Conservation (phyloP, 1,284 basidiomycete genomes). For the Sporisorium reilianum region DNA sequence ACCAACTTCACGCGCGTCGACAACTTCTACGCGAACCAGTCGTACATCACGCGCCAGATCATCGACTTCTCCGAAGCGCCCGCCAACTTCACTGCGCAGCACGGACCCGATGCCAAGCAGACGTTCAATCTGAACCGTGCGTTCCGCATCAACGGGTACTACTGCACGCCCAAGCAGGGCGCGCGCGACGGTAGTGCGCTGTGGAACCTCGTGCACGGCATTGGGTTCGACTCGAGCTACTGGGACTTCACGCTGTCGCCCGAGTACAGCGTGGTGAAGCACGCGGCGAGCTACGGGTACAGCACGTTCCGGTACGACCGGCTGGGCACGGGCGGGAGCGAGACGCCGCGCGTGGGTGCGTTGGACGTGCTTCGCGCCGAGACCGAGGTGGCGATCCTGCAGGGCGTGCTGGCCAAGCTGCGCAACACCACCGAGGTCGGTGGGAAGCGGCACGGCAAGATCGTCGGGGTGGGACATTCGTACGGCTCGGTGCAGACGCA, state of each 20-base stretch:
- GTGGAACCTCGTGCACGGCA: conserved; percentile 46
- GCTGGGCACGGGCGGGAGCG: conserved; percentile 66
- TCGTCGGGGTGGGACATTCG: conserved; percentile 57
- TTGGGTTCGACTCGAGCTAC: conserved; percentile 53
- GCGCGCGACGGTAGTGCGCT: conserved; percentile 24
- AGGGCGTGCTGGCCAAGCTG: conserved; percentile 62
- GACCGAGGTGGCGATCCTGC: conserved; percentile 69
- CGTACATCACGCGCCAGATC: conserved; percentile 45
- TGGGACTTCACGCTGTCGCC: conserved; percentile 38
- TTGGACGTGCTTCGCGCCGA: conserved; percentile 66
- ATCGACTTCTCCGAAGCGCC: conserved; percentile 31
- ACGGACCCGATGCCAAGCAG: conserved; percentile 9
- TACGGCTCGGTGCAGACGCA: conserved; percentile 57
- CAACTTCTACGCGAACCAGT: conserved; percentile 41
- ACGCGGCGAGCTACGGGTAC: conserved; percentile 53
- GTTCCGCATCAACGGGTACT: conserved; percentile 42
- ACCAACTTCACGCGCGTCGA: conserved; percentile 41
- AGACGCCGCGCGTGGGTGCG: conserved; percentile 58
- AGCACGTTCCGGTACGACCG: conserved; percentile 68
- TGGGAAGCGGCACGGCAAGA: conserved; percentile 31
- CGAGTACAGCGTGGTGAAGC: conserved; percentile 46
- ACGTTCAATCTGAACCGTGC: conserved; percentile 23
- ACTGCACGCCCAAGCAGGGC: conserved; percentile 37
- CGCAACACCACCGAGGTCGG: conserved; percentile 44
- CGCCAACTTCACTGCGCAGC: conserved; percentile 40